Percentiles rank a stretch among this genome's conserved stretches.
phyloP scores from a whole-genome alignment of 192 early-diverging fungal genomes.

The Backusella parvicylindrica region DNA sequence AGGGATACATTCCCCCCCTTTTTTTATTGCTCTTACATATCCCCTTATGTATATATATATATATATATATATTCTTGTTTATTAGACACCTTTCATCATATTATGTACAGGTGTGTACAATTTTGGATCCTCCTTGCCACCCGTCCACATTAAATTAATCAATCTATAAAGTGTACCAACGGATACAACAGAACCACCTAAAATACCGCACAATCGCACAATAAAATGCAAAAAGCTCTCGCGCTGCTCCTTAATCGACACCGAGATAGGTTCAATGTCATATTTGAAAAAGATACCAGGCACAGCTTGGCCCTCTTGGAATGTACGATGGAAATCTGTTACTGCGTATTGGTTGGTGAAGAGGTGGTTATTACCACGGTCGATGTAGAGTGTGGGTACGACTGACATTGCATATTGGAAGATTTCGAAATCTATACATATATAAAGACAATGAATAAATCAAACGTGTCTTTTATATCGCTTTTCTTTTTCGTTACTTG shows the following conservation, averaged over 20 bases:
- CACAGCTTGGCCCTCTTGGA: conserved; percentile 25
- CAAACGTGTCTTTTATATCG: too few relatives aligned
- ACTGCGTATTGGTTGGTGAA: conserved; percentile 95
- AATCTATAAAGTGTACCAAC: conserved; percentile 57
- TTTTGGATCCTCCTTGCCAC: conserved; percentile 33
- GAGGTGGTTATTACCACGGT: conserved; percentile 49
- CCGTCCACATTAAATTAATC: conserved; percentile 26
- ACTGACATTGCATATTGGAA: conserved; percentile 90
- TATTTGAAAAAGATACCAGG: conserved; percentile 89
- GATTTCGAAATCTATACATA: conserved; percentile 58
- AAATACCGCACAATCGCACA: conserved; percentile 80
- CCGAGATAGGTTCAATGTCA: conserved; percentile 85
- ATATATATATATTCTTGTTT: neutral
- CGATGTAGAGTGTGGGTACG: conserved; percentile 73
- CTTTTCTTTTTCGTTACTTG: too few relatives aligned
- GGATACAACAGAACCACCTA: conserved; percentile 78
- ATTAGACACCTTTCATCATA: conserved; percentile 28
- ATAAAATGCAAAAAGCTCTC: conserved; percentile 67
- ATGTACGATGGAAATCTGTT: conserved; percentile 64
- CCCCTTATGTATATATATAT: too few relatives aligned
- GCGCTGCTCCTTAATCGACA: conserved; percentile 68
- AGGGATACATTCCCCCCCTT: too few relatives aligned
- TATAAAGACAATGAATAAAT: neutral
- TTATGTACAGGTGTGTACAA: conserved; percentile 28
- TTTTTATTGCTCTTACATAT: too few relatives aligned